These are phyloP conservation scores for Cercospora citrullina DNA, from an alignment of 2,329 filamentous ascomycete species.

Conservation along the genomic window DNA sequence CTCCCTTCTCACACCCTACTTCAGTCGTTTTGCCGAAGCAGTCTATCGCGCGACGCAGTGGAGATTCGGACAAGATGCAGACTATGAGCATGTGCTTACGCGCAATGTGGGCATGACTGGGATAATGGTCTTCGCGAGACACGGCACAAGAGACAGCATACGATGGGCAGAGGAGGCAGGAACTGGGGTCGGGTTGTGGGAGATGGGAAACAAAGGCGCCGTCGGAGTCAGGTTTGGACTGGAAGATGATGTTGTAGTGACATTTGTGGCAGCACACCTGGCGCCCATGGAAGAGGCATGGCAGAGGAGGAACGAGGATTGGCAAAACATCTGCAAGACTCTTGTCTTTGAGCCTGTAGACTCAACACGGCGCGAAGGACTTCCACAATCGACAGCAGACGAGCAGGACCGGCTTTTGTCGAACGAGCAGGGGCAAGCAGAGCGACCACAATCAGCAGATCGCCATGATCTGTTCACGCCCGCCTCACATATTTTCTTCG, in stretches of 20 bases:
- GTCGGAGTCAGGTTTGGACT: slow-evolving; percentile 74
- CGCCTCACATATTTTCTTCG: slow-evolving; percentile 76
- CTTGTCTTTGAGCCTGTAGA: slow-evolving; percentile 63
- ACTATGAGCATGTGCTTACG: slow-evolving; percentile 69
- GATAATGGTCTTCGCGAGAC: slow-evolving; percentile 78
- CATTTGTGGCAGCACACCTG: slow-evolving; percentile 84
- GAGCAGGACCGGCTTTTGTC: slow-evolving; percentile 24
- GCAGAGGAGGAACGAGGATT: slow-evolving; percentile 77
- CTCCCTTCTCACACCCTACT: slow-evolving; percentile 74
- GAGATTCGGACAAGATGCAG: slow-evolving; percentile 62
- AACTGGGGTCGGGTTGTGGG: slow-evolving; percentile 78
- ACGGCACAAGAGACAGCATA: slow-evolving; percentile 59
- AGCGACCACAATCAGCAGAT: background rate
- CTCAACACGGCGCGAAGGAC: slow-evolving; percentile 5
- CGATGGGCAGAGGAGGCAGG: slow-evolving; percentile 71
- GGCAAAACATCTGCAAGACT: slow-evolving; percentile 77
- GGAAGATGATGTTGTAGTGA: slow-evolving; percentile 59
- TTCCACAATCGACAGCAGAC: slow-evolving; percentile 27
- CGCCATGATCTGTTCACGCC: slow-evolving; percentile 65
- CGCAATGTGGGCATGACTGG: slow-evolving; percentile 86
- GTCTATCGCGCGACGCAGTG: slow-evolving; percentile 46
- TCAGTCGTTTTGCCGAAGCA: slow-evolving; percentile 68
- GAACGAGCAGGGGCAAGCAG: background rate
- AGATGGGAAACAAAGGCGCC: slow-evolving; percentile 95
- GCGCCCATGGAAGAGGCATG: slow-evolving; percentile 83